Base-by-base conservation (phyloP, 176 grass and related monocot species). In the Oryza coarctata region DNA sequence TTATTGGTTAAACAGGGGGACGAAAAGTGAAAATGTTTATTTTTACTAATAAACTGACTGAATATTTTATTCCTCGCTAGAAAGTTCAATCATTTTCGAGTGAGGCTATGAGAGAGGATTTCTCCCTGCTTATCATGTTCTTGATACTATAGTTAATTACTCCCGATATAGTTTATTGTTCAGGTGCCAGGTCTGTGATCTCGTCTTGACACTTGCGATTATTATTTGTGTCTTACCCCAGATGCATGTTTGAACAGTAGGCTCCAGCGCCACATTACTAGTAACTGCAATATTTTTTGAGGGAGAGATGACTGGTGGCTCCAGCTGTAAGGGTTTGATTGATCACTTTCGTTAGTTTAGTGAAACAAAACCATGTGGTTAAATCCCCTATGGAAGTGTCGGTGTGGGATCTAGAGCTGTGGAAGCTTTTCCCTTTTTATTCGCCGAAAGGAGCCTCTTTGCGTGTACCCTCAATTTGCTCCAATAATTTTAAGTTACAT, bases 301-400 rank as follows among this genome's bases (percentile, higher is more conserved):
- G 23, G 12, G 23, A 47, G 58, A 11, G 26, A 70, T 49, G 45
- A 49, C 14, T 49, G n/a, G 47, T 72, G 68, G 45, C 13, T 74
- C 17, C 28, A 9, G 62, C n/a, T 55, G 9, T 17, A 47, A 63
- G 32, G 12, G 9, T 44, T 47, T 10, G 43, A 66, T n/a, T 32
- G 58, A 39, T 40, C n/a, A 9, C 67, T 65, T 78, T 13, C 44
- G 30, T 73, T 73, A 77, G 61, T 89, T 82, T 67, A 86, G 32
- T 47, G 41, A 77, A 38, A 55, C 8, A 44, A 44, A 62, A 34
- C 31, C 23, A 39, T 11, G 39, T 31, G 20, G 20, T 44, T 57
- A 18, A 23, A 57, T 74, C 31, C 32, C 65, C 55, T 55, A 12
- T 60, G 28, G 55, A 60, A 60, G 55, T 25, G 31, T 84, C 33